Evolutionary conservation across 305 asterid genomes (phyloP).

Genomic region (Nicotiana rustica): DNA sequence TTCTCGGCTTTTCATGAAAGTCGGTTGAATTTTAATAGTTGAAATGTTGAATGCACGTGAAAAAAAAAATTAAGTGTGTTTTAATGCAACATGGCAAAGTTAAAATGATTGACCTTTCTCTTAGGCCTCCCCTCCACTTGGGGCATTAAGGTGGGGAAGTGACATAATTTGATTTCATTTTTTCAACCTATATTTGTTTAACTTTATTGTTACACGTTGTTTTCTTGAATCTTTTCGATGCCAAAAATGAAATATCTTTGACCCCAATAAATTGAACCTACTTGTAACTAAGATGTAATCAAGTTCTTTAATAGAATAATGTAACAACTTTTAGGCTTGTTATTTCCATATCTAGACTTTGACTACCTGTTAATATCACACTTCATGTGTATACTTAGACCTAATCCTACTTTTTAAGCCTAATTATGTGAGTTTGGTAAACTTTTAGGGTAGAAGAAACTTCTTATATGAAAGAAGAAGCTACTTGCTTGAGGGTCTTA

Average conservation of each 20-base stretch:
- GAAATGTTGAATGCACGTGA: too few relatives aligned
- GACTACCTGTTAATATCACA: conserved; percentile 7
- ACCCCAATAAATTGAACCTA: background rate
- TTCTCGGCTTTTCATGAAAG: too few relatives aligned
- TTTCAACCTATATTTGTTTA: background rate
- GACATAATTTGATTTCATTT: background rate
- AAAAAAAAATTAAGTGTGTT: too few relatives aligned
- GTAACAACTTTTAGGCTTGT: conserved; percentile 28
- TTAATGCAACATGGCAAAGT: too few relatives aligned
- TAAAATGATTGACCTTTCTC: background rate
- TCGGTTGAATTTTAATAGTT: too few relatives aligned
- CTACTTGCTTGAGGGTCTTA: background rate
- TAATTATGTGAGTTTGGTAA: background rate
- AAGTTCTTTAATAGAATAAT: background rate
- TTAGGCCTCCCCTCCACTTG: background rate
- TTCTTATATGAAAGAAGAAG: background rate
- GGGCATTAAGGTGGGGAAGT: background rate
- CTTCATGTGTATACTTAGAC: conserved; percentile 2
- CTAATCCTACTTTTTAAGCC: conserved; percentile 22
- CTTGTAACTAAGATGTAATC: background rate
- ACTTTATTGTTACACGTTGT: background rate
- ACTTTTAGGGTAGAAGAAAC: background rate
- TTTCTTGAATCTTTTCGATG: background rate
- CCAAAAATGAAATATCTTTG: too few relatives aligned
- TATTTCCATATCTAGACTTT: conserved; percentile 15